Percentiles rank a stretch among this genome's conserved stretches.
phyloP scores from a whole-genome alignment of 2,329 filamentous ascomycete species.

The Xylariomycetidae sp. region DNA sequence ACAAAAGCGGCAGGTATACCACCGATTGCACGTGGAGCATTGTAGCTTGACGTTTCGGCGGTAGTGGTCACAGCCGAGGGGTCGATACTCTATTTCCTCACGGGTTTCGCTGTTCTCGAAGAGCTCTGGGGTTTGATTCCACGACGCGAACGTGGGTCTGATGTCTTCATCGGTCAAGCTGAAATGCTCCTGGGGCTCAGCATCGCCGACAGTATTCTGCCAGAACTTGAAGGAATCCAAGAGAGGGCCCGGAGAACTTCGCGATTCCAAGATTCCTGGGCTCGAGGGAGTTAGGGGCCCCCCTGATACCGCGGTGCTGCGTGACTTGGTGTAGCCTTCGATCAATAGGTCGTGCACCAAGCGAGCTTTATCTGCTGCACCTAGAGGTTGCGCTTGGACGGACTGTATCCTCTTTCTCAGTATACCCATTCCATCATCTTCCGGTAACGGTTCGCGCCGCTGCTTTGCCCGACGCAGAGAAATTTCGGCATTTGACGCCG shows the following conservation, averaged over 20 bases:
- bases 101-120: constrained; percentile 41
- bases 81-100: constrained; percentile 32
- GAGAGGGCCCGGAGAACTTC: constrained; percentile 38
- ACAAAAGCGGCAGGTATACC: constrained; percentile 94
- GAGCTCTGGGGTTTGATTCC: constrained; percentile 32
- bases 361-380: constrained; percentile 62
- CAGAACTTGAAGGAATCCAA: constrained; percentile 56
- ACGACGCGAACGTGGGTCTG: constrained; percentile 62
- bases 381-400: constrained; percentile 59
- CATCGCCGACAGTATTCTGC: constrained; percentile 44
- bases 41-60: constrained; percentile 94
- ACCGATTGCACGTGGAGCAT: constrained; percentile 81
- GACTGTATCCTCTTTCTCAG: constrained; percentile 63
- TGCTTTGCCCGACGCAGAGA: too few species aligned
- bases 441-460: constrained; percentile 47
- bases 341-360: constrained; percentile 68
- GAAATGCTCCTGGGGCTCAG: constrained; percentile 37
- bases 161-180: constrained; percentile 57
- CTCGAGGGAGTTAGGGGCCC: constrained; percentile 31
- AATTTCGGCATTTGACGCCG: too few species aligned
- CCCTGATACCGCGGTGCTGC: constrained; percentile 24
- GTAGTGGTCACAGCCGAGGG: constrained; percentile 86
- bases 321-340: constrained; percentile 57
- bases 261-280: constrained; percentile 35
- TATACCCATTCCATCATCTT: constrained; percentile 72